Base-by-base conservation (phyloP, 1,139 yeast genomes). In the Blastobotrys proliferans region DNA sequence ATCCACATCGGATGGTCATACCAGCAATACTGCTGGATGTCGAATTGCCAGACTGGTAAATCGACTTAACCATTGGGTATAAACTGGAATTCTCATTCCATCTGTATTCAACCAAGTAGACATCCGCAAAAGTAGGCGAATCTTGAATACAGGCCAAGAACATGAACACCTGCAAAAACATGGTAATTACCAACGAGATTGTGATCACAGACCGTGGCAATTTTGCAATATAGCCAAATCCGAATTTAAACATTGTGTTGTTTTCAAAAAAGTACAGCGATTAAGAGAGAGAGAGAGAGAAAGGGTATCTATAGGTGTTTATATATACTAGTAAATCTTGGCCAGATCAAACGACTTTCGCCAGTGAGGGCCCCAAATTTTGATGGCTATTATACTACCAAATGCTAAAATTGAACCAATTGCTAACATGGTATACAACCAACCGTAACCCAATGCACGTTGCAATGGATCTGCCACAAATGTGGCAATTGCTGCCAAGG, bases 401-500 rank as follows among this genome's bases (percentile, higher is more conserved):
- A 79, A 63, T 11, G 79, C 62, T 1, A 76, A 61, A 1, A 72
- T 52, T 10, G 81, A 48, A 10, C 55, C 56, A 42, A 60, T 83
- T 10, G 83, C 78, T 44, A 82, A 65, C 53, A 86, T 81, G 11
- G 83, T 72, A 53, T 76, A 81, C 45, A 85, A 66, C 53, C 83
- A 76, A 0, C 95, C 95, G 1, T 77, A 69, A 0, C 90, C 88
- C 57, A 87, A 68, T 10, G 62, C 63, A 4, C 2, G 80, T 80
- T 24, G 59, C 56, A 38, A 79, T 61, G 95, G 94, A 38, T 81
- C 88, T 1, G 83, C 78, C 11, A 81, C 70, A 60, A 87, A 87
- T 0, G 90, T 80, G 5, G 86, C 90, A 3, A 73, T 68, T 0
- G 94, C 86, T 0, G 94, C 95, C 50, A 84, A 67, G 1, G 79